These are phyloP conservation scores for Mycena maculata DNA, from an alignment of 768 basidiomycete species.

Conservation along the genomic window DNA sequence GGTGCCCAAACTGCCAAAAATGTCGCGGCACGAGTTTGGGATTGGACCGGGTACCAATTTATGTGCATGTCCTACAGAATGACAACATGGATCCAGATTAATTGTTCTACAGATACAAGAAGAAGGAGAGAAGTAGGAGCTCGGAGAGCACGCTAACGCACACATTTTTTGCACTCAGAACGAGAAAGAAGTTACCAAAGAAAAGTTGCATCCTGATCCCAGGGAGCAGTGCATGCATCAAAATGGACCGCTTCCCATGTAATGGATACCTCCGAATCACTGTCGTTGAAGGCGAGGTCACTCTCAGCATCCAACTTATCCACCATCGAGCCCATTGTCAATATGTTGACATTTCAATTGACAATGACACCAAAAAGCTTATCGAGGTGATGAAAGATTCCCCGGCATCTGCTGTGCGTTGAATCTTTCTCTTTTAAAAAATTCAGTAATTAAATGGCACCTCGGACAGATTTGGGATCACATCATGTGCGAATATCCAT, in stretches of 20 bases:
- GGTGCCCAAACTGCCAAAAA: not conserved
- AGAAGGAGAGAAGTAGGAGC: not conserved
- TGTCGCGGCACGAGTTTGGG: not conserved
- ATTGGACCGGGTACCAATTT: not conserved
- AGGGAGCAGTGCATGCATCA: constrained; percentile 23
- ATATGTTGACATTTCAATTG: not conserved
- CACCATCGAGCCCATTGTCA: not conserved
- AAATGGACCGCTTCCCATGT: too few species aligned
- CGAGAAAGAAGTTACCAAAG: not conserved
- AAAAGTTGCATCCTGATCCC: not conserved
- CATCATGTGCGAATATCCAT: too few species aligned
- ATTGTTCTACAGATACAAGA: not conserved
- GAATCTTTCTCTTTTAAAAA: not conserved
- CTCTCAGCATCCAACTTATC: not conserved
- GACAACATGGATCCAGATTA: too few species aligned
- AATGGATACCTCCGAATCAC: constrained; percentile 27
- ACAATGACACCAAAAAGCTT: not conserved
- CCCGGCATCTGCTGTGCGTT: not conserved
- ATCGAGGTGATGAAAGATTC: not conserved
- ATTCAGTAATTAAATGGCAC: too few species aligned
- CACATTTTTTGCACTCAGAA: not conserved
- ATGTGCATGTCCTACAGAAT: not conserved
- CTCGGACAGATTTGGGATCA: not conserved
- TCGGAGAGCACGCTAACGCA: not conserved
- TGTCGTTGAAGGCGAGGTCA: not conserved